These are phyloP conservation scores for Coniochaeta sp. DNA, from an alignment of 2,329 filamentous ascomycete genomes.

Conservation along the genomic window DNA sequence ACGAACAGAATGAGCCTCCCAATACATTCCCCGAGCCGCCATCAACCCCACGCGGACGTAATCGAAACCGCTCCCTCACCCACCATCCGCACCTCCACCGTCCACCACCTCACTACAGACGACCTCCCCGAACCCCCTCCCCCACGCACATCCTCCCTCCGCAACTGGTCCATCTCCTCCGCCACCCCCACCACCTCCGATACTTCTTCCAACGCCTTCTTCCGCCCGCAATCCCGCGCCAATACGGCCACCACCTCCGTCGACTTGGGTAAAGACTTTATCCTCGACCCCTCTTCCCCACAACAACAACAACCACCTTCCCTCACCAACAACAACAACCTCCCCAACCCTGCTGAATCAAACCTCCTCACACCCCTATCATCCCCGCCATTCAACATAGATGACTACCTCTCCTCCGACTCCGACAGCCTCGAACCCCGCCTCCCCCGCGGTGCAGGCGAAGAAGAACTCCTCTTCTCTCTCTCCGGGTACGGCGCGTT, in stretches of 20 bases:
- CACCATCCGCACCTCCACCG: slow-evolving; percentile 12
- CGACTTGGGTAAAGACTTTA: slow-evolving; percentile 22
- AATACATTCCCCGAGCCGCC: background rate
- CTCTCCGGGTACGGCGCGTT: slow-evolving; percentile 23
- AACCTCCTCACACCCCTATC: too few species aligned
- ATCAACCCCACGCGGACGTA: background rate
- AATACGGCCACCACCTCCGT: slow-evolving; percentile 39
- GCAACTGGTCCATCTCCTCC: slow-evolving; percentile 34
- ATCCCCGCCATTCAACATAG: slow-evolving; percentile 29
- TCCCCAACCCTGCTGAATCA: too few species aligned
- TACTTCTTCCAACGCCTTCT: slow-evolving; percentile 30
- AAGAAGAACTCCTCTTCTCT: slow-evolving; percentile 29
- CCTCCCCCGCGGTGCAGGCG: slow-evolving; percentile 20
- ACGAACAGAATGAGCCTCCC: background rate
- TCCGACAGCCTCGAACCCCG: slow-evolving; percentile 24
- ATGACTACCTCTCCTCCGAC: slow-evolving; percentile 31
- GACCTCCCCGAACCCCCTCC: slow-evolving; percentile 30
- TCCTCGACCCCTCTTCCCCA: too few species aligned
- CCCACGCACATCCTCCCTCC: slow-evolving; percentile 27
- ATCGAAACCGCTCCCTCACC: background rate
- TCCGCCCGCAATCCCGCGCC: slow-evolving; percentile 30
- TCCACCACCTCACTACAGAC: slow-evolving; percentile 18
- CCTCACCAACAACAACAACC: too few species aligned
- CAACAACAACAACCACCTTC: too few species aligned
- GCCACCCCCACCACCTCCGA: slow-evolving; percentile 32